A percentile compares a stretch with the other conserved stretches of the same genome.
Evolutionary conservation across 2,329 filamentous ascomycete genomes (phyloP).

Genomic region (Penicillium sp.): DNA sequence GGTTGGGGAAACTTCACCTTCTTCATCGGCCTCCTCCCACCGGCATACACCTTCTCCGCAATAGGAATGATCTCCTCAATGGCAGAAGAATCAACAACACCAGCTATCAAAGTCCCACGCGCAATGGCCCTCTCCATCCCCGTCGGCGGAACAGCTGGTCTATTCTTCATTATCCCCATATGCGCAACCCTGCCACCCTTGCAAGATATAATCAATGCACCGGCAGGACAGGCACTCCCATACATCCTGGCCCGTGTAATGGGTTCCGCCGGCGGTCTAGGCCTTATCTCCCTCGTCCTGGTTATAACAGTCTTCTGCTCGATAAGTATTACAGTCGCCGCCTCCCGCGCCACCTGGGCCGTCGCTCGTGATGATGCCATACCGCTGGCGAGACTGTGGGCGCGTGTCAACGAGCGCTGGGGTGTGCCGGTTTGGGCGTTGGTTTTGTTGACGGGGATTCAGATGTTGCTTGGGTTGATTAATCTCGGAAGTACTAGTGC

Average conservation of each 20-base stretch:
- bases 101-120: constrained; percentile 52
- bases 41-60: constrained; percentile 58
- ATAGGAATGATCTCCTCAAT: constrained; percentile 63
- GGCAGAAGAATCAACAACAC: constrained; percentile 58
- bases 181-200: constrained; percentile 37
- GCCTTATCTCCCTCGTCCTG: constrained; percentile 51
- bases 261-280: constrained; percentile 50
- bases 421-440: constrained; percentile 45
- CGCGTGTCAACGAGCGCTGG: constrained; percentile 34
- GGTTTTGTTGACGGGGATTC: constrained; percentile 45
- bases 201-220: constrained; percentile 45
- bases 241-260: constrained; percentile 53
- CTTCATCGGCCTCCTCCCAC: constrained; percentile 61
- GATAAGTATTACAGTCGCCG: constrained; percentile 53
- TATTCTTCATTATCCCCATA: constrained; percentile 57
- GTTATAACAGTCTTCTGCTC: constrained; percentile 54
- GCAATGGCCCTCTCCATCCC: constrained; percentile 54
- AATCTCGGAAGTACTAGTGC: constrained; percentile 48
- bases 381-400: constrained; percentile 41
- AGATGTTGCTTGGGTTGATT: constrained; percentile 52
- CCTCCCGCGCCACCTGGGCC: constrained; percentile 49
- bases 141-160: constrained; percentile 52
- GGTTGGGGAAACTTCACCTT: constrained; percentile 62
- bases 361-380: constrained; percentile 48
- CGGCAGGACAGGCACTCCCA: constrained; percentile 50